Base-by-base conservation (phyloP, 257 asterid genomes). In the Lithospermum erythrorhizon region DNA sequence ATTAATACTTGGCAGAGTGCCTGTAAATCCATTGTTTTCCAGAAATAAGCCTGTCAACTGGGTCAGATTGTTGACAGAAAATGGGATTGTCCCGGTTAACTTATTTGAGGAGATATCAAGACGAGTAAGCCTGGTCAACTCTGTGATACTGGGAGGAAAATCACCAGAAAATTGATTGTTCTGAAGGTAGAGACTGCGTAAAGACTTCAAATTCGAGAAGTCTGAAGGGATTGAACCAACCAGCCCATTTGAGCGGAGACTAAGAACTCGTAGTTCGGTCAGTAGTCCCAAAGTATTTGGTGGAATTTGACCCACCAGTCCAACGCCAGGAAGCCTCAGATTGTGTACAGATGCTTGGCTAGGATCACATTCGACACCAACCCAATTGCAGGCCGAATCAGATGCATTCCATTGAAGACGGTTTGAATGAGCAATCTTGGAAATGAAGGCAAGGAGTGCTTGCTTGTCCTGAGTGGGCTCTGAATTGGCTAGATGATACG, bases 301-400 rank as follows among this genome's bases (percentile, higher is more conserved):
- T 55, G 96, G 97, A 64, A 93, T 89, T 57, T 65, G 69, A 6
- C 99, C 99, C 16, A 89, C 78, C 15, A 93, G 86, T 15, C 96
- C 99, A 3, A 81, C 87, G 8, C 90, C 98, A 52, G 98, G 98
- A 21, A 93, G 89, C 29, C 98, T 65, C 29, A 93, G 78, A 57
- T 25, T 68, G 60, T 69, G 65, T 0, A 93, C 95, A 15, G 74
- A 86, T 14, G 96, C 76, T 21, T 79, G 80, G n/a, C 81, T 67
- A 13, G 85, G 27, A 65, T 86, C 85, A 73, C 97, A 93, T 54
- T 14, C 77, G 16, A 93, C 90, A 7, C 98, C 98, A 15, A 81
- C 75, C 97, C 97, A 93, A 23, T 65, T 14, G 69, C 98, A 93
- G 9, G 83, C 89, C 0, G 98, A 83, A 35, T 32, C 77, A 5